These are phyloP conservation scores for Prototheca wickerhamii DNA, from an alignment of 163 green algal species.

Conservation along the genomic window DNA sequence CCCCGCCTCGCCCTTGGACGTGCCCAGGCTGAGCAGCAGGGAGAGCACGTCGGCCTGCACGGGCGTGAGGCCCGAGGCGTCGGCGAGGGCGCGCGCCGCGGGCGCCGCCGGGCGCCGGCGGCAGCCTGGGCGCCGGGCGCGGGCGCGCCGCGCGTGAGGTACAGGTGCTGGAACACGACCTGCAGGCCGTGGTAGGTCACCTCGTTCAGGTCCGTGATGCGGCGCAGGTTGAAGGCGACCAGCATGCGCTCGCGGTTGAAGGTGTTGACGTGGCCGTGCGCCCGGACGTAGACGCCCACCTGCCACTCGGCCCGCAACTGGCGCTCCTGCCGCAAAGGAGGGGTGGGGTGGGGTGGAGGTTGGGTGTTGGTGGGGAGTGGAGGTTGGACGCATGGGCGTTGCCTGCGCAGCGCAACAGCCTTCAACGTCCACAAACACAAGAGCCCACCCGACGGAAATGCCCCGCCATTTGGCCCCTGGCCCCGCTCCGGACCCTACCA, in stretches of 20 bases:
- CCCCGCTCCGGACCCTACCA: too few species aligned
- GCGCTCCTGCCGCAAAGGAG: conserved; percentile 4
- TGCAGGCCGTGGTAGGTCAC: conserved; percentile 77
- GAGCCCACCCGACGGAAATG: too few species aligned
- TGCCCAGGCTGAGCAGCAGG: not conserved
- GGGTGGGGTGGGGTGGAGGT: not conserved
- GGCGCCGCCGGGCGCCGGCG: conserved; percentile 6
- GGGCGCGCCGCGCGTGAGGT: conserved; percentile 39
- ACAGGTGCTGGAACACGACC: conserved; percentile 67
- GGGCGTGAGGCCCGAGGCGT: not conserved
- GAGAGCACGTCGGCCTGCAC: not conserved
- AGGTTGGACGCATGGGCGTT: not conserved
- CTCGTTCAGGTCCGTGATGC: conserved; percentile 78
- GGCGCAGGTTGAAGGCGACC: conserved; percentile 58
- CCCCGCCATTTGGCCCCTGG: too few species aligned
- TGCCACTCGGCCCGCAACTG: conserved; percentile 43
- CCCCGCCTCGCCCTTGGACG: not conserved
- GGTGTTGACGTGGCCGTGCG: conserved; percentile 56
- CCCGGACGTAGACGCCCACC: conserved; percentile 60
- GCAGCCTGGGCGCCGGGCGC: not conserved
- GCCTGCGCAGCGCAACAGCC: not conserved
- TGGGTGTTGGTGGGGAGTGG: not conserved
- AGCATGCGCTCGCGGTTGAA: conserved; percentile 41
- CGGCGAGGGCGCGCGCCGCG: not conserved
- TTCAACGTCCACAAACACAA: not conserved